Evolutionary conservation across 2,329 filamentous ascomycete species (phyloP).

Genomic region (Aspergillus novoparasiticus): DNA sequence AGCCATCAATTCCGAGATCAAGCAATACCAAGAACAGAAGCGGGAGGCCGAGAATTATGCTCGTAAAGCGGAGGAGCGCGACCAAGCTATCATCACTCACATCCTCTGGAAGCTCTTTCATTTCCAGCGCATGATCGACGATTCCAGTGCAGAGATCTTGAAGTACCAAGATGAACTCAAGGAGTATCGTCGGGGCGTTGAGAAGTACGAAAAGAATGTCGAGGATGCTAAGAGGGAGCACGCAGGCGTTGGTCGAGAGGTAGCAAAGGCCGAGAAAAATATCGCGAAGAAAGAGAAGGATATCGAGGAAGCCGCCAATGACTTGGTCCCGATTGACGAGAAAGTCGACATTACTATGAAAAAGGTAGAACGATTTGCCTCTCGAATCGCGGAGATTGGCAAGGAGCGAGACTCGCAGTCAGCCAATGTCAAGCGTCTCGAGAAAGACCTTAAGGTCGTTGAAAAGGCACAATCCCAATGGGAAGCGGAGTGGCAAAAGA

Average conservation of each 20-base stretch:
- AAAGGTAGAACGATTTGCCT: constrained; percentile 69
- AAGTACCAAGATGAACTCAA: constrained; percentile 94
- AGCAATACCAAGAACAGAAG: constrained; percentile 96
- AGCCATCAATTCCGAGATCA: constrained; percentile 96
- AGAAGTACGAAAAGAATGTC: constrained; percentile 77
- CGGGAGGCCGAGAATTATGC: constrained; percentile 92
- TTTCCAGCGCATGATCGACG: constrained; percentile 90
- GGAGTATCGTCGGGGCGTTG: constrained; percentile 84
- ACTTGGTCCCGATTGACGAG: constrained; percentile 84
- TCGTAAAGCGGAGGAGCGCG: constrained; percentile 84
- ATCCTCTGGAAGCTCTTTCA: constrained; percentile 97
- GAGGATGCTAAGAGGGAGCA: constrained; percentile 85
- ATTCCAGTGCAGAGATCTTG: constrained; percentile 85
- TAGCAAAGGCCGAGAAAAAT: constrained; percentile 77
- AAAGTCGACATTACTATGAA: constrained; percentile 80
- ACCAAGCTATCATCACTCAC: constrained; percentile 88
- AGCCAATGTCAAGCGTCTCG: constrained; percentile 68
- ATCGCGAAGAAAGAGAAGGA: constrained; percentile 86
- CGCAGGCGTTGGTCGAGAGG: constrained; percentile 71
- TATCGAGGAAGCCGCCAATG: constrained; percentile 83
- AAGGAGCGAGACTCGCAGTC: constrained; percentile 77
- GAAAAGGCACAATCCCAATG: constrained; percentile 87
- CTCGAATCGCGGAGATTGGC: constrained; percentile 68
- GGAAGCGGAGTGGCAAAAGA: constrained; percentile 82
- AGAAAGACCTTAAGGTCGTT: constrained; percentile 80